phyloP scores from a whole-genome alignment of 2,329 filamentous ascomycete species.

The Colletotrichum costaricense region DNA sequence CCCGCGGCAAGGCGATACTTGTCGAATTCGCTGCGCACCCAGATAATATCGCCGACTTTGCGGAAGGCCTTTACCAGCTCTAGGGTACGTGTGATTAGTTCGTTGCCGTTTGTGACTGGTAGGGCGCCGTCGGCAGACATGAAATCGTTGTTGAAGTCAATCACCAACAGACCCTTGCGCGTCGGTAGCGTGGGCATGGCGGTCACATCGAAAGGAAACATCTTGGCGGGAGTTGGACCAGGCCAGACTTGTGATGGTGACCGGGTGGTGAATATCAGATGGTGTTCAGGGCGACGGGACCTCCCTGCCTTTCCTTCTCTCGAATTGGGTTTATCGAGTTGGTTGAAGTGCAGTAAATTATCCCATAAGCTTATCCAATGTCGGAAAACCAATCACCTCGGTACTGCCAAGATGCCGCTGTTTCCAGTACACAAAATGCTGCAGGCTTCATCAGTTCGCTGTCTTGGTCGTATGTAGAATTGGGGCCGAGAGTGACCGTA shows the following conservation, averaged over 20 bases:
- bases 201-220: constrained; percentile 68
- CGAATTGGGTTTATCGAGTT: not conserved
- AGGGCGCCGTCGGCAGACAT: constrained; percentile 75
- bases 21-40: constrained; percentile 83
- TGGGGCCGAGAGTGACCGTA: no score
- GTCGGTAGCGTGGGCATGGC: constrained; percentile 67
- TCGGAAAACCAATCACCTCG: not conserved
- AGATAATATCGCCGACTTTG: constrained; percentile 78
- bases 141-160: constrained; percentile 95
- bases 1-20: constrained; percentile 68
- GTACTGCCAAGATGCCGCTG: not conserved
- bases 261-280: not conserved
- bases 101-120: constrained; percentile 70
- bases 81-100: constrained; percentile 75
- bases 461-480: not conserved
- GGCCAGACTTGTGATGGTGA: not conserved
- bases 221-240: constrained; percentile 40
- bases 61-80: constrained; percentile 80
- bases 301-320: not conserved
- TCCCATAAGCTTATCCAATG: not conserved
- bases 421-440: not conserved
- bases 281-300: not conserved
- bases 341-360: not conserved
- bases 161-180: constrained; percentile 78
- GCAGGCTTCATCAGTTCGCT: not conserved